Evolutionary conservation across 2,329 filamentous ascomycete species (phyloP), one percentile per base, ranked within the genome.

Genomic region (Stagonosporopsis rhizophila): DNA sequence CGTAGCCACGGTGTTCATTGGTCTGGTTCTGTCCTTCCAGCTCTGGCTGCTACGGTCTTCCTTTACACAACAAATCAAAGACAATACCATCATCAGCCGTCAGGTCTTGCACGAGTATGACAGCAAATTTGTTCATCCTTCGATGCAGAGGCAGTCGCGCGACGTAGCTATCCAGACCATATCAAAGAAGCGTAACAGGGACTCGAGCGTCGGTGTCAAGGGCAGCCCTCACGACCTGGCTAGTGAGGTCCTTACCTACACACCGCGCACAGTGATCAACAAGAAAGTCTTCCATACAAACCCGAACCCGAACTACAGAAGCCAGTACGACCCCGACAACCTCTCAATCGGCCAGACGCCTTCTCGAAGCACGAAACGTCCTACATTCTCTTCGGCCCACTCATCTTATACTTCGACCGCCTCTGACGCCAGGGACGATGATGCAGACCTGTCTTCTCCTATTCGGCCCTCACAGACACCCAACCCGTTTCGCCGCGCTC

Each of bases 91-190:
- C 42, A 89, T 99, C 56, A 92, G 96, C 65, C 92, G 89, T 66
- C 91, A 98, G 76, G 94, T 98, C 5, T 83, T 98, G 77, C 89
- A 92, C 73, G 95, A 99, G 77, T 99, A 99, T 72, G 92, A 98
- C 72, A 91, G 87, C 65, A 99, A 99, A 79, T 97, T 89, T 70
- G 95, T 99, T 1, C 92, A 96, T 69, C 95, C 95, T 2, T 85
- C 88, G 11, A 85, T 96, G n/a, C 90, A 96, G 66, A 90, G 89
- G 7, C 81, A 90, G 5, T 90, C 96, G 62, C 81, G 88, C 62
- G 85, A 89, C 68, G 92, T 94, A 1, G 90, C 87, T 6, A 95
- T 90, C 0, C 94, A 98, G 74, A 88, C 89, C 56, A 86, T 67
- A 65, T 69, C 74, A 6, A 69, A 65, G 30, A 73, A 65, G 37